Evolutionary conservation across 139 green algal genomes (phyloP).

Genomic region (Tetratostichococcus sp.): DNA sequence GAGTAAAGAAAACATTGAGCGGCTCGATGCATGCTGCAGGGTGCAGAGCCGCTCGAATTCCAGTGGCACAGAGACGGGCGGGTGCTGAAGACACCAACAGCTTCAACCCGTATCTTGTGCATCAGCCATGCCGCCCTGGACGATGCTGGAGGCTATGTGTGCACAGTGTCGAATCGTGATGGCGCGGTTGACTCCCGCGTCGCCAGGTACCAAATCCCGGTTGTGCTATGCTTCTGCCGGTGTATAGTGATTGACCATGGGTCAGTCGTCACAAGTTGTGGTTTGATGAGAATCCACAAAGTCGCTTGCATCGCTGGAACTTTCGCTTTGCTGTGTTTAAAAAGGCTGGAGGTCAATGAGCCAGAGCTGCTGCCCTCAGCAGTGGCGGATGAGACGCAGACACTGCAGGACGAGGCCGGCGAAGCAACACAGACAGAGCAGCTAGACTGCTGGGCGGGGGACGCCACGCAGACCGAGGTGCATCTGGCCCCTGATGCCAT

Average conservation of each 20-base stretch:
- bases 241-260: no score
- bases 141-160: neutral
- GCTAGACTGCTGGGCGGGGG: no score
- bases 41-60: neutral
- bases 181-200: neutral
- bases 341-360: neutral
- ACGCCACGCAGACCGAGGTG: neutral
- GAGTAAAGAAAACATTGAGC: no score
- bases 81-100: neutral
- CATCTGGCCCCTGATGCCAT: neutral
- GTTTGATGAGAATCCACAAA: no score
- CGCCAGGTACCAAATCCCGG: neutral
- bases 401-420: neutral
- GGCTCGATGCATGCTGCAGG: neutral
- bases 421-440: neutral
- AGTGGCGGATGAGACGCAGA: neutral
- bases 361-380: neutral
- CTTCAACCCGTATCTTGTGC: neutral
- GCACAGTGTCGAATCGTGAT: neutral
- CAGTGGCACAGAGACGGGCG: neutral
- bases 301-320: no score
- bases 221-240: no score
- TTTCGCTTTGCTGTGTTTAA: no score
- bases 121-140: neutral
- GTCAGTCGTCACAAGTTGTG: no score